These are phyloP conservation scores for Podospora pseudopauciseta DNA, from an alignment of 495 filamentous ascomycete species.

Conservation along the genomic window DNA sequence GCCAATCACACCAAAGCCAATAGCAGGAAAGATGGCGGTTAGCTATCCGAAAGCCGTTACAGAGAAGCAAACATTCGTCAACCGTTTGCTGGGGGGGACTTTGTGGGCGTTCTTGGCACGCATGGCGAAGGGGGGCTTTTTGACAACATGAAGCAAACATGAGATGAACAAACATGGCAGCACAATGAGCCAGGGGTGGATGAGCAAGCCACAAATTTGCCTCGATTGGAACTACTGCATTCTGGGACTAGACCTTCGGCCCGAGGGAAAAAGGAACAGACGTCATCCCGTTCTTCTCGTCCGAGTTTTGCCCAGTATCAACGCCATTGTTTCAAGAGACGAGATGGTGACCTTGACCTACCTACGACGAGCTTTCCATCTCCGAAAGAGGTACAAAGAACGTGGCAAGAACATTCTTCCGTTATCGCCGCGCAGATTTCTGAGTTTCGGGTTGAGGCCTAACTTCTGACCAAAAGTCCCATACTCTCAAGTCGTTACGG, in stretches of 20 bases:
- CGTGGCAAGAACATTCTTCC: too few relatives aligned
- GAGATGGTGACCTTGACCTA: not conserved
- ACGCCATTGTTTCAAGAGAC: not conserved
- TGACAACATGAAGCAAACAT: not conserved
- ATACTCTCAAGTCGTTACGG: not conserved
- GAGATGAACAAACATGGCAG: not conserved
- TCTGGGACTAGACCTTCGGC: not conserved
- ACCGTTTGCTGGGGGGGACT: not conserved
- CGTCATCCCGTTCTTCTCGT: not conserved
- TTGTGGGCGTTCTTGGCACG: not conserved
- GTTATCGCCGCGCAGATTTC: not conserved
- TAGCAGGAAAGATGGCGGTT: not conserved
- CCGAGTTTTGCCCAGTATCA: not conserved
- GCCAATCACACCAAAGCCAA: too few relatives aligned
- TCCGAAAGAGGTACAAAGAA: too few relatives aligned
- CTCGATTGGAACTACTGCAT: not conserved
- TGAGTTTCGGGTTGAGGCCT: not conserved
- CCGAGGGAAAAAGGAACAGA: not conserved
- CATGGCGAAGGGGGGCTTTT: not conserved
- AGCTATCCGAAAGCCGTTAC: not conserved
- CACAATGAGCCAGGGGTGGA: not conserved
- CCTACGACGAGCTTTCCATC: not conserved
- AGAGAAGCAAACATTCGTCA: not conserved
- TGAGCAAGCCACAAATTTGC: not conserved
- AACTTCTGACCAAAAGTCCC: not conserved